These are phyloP conservation scores for Kwoniella pini DNA, from an alignment of 768 basidiomycete species.

Conservation along the genomic window DNA sequence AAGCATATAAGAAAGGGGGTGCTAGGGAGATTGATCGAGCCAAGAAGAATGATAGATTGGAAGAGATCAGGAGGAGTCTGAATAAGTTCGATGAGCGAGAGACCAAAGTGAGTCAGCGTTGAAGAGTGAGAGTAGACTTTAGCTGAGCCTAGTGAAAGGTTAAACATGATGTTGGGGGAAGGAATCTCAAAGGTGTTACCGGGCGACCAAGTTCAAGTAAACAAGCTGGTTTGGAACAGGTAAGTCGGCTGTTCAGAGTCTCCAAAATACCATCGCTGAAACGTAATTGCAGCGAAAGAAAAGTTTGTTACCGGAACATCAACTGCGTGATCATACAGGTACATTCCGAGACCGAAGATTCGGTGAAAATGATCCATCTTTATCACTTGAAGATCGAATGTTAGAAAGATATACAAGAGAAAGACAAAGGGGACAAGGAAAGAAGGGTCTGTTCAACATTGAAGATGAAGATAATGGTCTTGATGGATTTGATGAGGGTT, in stretches of 20 bases:
- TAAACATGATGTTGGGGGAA: slow-evolving; percentile 80
- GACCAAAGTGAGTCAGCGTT: slow-evolving; percentile 66
- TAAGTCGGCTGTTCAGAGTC: slow-evolving; percentile 53
- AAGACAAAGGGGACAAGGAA: slow-evolving; percentile 60
- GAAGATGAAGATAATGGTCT: slow-evolving; percentile 65
- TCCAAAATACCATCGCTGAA: not conserved
- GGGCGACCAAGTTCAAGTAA: slow-evolving; percentile 87
- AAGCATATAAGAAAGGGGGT: slow-evolving; percentile 66
- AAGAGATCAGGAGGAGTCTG: slow-evolving; percentile 77
- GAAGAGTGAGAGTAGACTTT: not conserved
- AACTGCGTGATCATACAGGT: slow-evolving; percentile 76
- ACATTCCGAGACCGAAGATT: slow-evolving; percentile 92
- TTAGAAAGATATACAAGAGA: slow-evolving; percentile 93
- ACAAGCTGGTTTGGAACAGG: slow-evolving; percentile 86
- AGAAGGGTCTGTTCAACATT: slow-evolving; percentile 78
- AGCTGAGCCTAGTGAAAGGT: slow-evolving; percentile 23
- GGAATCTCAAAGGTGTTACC: slow-evolving; percentile 75
- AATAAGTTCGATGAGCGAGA: slow-evolving; percentile 95
- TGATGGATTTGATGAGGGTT: slow-evolving; percentile 41
- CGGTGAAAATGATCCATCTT: slow-evolving; percentile 88
- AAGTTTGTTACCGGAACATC: slow-evolving; percentile 82
- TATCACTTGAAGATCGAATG: slow-evolving; percentile 96
- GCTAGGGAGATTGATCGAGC: slow-evolving; percentile 65
- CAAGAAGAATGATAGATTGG: slow-evolving; percentile 74
- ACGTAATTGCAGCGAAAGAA: slow-evolving; percentile 68